Base-by-base conservation (phyloP, 495 filamentous ascomycete species). In the Tuber borchii region DNA sequence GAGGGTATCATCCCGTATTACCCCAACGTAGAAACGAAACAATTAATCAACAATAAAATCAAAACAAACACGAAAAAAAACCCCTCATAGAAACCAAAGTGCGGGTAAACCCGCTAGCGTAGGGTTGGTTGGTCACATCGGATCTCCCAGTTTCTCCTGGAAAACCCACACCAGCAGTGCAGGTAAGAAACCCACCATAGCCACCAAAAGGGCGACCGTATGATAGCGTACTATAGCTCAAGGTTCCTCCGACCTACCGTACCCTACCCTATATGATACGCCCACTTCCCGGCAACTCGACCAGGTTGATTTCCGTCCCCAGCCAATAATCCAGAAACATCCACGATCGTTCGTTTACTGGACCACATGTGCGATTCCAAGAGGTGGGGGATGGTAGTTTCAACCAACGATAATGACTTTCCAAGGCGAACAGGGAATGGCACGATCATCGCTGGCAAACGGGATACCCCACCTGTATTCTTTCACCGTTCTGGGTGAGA, bases 321-420 rank as follows among this genome's bases (percentile, higher is more conserved):
- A 65, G 56, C n/a, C 56, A 31, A 34, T 65, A 19, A 16, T 31
- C 56, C 3, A 9, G 4, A 16, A 14, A 26, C 34, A 37, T 65
- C 56, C 12, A 65, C 26, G 26, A 31, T 65, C 56, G 31, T 34
- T n/a, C n/a, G n/a, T n/a, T n/a, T 31, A 65, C 56, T 65, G 56
- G 56, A 34, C 56, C 56, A 65, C 56, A 65, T 65, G 56, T 34
- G 56, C 56, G 26, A 65, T 65, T 65, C 56, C 56, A 34, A 65
- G 56, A 65, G 56, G 56, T 31, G 26, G 20, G 4, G 4, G 7
- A 31, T 65, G n/a, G n/a, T 12, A 6, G 56, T 65, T 65, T 34
- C 56, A 31, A 7, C 56, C 56, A 65, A 65, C 56, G 0, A 34
- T 19, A 65, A 34, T 34, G 19, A 40, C 5, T 34, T 34, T 34